phyloP scores from a whole-genome alignment of 805 yeast species.

The Candida ipomoeae region DNA sequence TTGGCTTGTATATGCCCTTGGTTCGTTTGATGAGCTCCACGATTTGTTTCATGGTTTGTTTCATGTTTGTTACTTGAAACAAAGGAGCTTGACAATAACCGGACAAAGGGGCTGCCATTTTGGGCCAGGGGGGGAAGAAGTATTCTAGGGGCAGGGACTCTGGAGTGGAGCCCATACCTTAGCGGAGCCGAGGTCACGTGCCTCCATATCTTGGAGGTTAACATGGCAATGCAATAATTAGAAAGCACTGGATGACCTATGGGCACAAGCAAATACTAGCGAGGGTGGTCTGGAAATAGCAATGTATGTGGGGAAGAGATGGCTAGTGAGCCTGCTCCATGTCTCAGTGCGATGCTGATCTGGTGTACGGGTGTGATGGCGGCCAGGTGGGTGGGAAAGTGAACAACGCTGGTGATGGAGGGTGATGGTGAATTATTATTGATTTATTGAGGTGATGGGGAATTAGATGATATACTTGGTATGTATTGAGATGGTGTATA shows the following conservation, averaged over 20 bases:
- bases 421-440: too few species aligned
- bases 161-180: neutral
- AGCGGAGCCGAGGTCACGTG: neutral
- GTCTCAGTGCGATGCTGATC: neutral
- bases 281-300: too few species aligned
- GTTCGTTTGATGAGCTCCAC: too few species aligned
- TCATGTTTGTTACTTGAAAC: neutral
- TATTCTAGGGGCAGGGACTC: neutral
- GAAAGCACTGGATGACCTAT: too few species aligned
- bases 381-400: neutral
- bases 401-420: too few species aligned
- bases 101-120: neutral
- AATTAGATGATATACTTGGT: too few species aligned
- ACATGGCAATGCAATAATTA: neutral
- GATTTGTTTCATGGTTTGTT: neutral
- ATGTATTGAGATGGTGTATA: too few species aligned
- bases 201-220: neutral
- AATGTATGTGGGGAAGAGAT: neutral
- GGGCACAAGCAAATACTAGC: too few species aligned
- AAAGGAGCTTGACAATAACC: neutral
- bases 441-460: too few species aligned
- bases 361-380: neutral
- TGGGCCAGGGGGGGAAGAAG: neutral
- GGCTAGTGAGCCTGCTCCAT: too few species aligned
- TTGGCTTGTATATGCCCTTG: neutral